These are phyloP conservation scores for Cubamyces lactineus DNA, from an alignment of 768 basidiomycete species.

Conservation along the genomic window DNA sequence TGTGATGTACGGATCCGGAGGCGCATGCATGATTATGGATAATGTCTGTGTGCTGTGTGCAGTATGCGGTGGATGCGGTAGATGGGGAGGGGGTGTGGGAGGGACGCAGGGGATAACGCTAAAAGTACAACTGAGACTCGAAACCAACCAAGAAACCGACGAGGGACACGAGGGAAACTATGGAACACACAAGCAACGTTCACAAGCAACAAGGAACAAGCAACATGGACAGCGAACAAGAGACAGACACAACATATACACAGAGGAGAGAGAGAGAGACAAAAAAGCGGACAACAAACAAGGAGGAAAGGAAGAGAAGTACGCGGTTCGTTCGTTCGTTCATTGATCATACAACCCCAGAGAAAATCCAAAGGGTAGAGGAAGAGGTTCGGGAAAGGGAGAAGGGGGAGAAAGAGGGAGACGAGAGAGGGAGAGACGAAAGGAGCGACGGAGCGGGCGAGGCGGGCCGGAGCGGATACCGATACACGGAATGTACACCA, in stretches of 20 bases:
- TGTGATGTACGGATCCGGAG: too few relatives aligned
- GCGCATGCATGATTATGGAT: too few relatives aligned
- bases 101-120: slow-evolving; percentile 13
- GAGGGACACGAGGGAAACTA: not conserved
- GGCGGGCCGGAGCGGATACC: slow-evolving; percentile 5
- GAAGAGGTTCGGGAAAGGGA: too few relatives aligned
- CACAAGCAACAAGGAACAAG: slow-evolving; percentile 14
- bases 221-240: slow-evolving; percentile 24
- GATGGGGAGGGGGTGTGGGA: not conserved
- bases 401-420: not conserved
- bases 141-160: slow-evolving; percentile 17
- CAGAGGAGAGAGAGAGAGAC: slow-evolving; percentile 10
- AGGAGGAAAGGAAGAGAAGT: slow-evolving; percentile 8
- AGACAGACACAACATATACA: slow-evolving; percentile 5
- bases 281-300: slow-evolving; percentile 12
- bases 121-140: slow-evolving; percentile 24
- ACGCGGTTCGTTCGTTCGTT: slow-evolving; percentile 2
- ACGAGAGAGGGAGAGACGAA: not conserved
- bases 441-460: slow-evolving; percentile 6
- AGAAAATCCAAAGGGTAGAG: not conserved
- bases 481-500: slow-evolving; percentile 26
- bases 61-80: too few relatives aligned
- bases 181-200: too few relatives aligned
- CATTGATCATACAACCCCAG: slow-evolving; percentile 18
- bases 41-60: too few relatives aligned